Conservation (phyloP, 805 yeast genomes). For the Zygosaccharomyces kombuchaensis region DNA sequence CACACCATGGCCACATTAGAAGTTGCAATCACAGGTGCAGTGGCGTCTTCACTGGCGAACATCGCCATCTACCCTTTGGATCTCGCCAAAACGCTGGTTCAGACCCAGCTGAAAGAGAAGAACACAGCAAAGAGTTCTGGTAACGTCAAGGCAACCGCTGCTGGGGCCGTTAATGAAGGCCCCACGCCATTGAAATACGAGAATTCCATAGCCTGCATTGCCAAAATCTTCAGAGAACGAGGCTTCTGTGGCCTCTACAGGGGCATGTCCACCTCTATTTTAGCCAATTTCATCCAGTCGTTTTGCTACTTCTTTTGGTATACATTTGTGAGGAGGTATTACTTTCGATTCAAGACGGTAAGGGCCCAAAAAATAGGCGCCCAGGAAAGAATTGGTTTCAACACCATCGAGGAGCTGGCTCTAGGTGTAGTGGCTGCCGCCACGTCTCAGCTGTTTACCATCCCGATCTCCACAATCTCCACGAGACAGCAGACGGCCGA, state of each 20-base stretch:
- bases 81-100: slow-evolving; percentile 69
- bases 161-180: not conserved
- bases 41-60: slow-evolving; percentile 78
- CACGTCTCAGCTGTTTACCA: slow-evolving; percentile 70
- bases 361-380: slow-evolving; percentile 1
- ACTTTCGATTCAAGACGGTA: slow-evolving; percentile 38
- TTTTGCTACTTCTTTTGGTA: slow-evolving; percentile 89
- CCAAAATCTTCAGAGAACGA: slow-evolving; percentile 48
- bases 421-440: slow-evolving; percentile 83
- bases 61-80: slow-evolving; percentile 77
- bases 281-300: slow-evolving; percentile 72
- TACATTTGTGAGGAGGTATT: slow-evolving; percentile 58
- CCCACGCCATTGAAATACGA: slow-evolving; percentile 39
- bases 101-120: slow-evolving; percentile 48
- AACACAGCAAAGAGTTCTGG: slow-evolving; percentile 8
- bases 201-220: slow-evolving; percentile 58
- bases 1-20: slow-evolving; percentile 51
- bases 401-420: slow-evolving; percentile 61
- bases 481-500: slow-evolving; percentile 58
- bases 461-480: slow-evolving; percentile 75
- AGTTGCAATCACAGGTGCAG: slow-evolving; percentile 76
- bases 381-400: slow-evolving; percentile 12
- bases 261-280: slow-evolving; percentile 62
- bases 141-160: slow-evolving; percentile 5
- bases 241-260: slow-evolving; percentile 69